phyloP scores from a whole-genome alignment of 208 protist genomes.

The Acanthamoeba castellanii region DNA sequence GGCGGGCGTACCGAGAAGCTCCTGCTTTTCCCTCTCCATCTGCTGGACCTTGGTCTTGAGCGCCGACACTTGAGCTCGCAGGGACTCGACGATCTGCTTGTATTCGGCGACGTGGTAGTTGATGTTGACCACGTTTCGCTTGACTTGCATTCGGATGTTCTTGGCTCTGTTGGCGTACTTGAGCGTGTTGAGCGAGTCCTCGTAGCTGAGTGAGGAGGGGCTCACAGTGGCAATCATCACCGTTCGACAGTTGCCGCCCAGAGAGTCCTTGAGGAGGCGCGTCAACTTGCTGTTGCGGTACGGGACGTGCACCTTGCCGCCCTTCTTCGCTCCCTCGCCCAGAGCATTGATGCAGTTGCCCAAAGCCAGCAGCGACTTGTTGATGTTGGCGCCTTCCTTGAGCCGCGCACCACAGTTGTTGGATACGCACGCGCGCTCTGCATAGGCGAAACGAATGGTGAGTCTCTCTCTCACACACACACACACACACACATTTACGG shows the following conservation, averaged over 20 bases:
- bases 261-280: constrained; percentile 92
- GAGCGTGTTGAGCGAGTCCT: constrained; percentile 93
- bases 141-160: constrained; percentile 87
- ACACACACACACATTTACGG: background rate
- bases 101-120: constrained; percentile 90
- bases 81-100: constrained; percentile 87
- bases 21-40: constrained; percentile 40
- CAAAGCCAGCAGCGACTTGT: constrained; percentile 91
- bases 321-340: constrained; percentile 73
- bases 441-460: background rate
- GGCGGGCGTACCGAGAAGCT: constrained; percentile 3
- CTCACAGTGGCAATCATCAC: constrained; percentile 92
- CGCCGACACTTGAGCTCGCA: constrained; percentile 83
- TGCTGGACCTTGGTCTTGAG: constrained; percentile 66
- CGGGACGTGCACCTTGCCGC: constrained; percentile 86
- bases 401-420: constrained; percentile 88
- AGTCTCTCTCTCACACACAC: background rate
- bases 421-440: constrained; percentile 78
- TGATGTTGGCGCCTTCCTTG: constrained; percentile 93
- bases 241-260: constrained; percentile 92
- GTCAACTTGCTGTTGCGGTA: constrained; percentile 95
- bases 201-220: constrained; percentile 85
- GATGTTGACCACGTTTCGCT: constrained; percentile 87
- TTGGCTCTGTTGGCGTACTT: constrained; percentile 93
- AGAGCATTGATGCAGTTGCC: constrained; percentile 93